Base-by-base conservation (phyloP, 768 basidiomycete species). In the Naematelia aurantialba region DNA sequence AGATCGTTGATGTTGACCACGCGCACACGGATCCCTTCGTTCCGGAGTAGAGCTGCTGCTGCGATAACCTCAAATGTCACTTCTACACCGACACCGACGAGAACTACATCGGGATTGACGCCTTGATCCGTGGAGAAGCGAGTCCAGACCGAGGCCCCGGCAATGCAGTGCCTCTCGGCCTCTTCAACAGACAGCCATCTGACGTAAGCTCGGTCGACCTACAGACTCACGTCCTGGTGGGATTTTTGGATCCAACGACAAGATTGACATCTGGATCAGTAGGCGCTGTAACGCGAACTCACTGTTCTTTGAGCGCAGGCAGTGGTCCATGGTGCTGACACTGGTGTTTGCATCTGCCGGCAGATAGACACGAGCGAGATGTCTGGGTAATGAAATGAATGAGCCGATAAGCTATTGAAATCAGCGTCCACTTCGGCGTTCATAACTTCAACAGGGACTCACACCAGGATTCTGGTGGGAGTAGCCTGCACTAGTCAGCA, bases 291-390 rank as follows among this genome's bases (percentile, higher is more conserved):
- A 30, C 10, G 24, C 27, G 2, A 11, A 67, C 68, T 55, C 53
- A 70, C 91, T 91, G 76, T 90, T 87, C 80, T 88, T 89, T 22
- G 89, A 85, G 51, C 86, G 79, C 70, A 93, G 75, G 67, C 89
- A 91, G 75, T 93, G 91, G 2, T 87, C 83, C 56, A 93, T 82
- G 22, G 89, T 90, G 31, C 86, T 87, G 61, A 92, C 78, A 79
- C 87, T 85, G 69, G 87, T 87, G 74, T 93, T 92, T 12, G 89
- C 88, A 67, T 94, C 91, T n/a, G 91, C 89, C 0, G 90, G 89
- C 22, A 91, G 81, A 72, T 76, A 78, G 29, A 76, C 66, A n/a
- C 74, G 58, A 14, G 67, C 68, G 17, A 70, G 61, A 21, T 73
- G 60, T 30, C 68, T 81, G 66, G 91, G 91, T 61, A 93, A 78